Conservation (phyloP, 169 alveolate genomes). For the Cryptosporidium canis region DNA sequence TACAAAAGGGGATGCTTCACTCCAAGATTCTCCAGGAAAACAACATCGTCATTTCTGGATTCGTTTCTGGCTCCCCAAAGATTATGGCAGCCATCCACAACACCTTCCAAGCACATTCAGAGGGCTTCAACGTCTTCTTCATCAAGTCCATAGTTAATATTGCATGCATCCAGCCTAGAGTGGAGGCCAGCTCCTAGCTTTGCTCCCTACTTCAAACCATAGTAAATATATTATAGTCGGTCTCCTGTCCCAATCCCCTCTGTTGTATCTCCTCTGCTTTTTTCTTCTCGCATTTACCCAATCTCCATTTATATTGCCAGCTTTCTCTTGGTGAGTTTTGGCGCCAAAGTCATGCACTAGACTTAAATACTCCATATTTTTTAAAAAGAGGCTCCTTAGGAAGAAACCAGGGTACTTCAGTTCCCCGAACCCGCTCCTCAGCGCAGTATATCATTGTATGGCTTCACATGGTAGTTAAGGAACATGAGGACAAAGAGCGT, state of each 20-base stretch:
- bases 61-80: slow-evolving; percentile 32
- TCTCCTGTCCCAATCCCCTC: background rate
- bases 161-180: background rate
- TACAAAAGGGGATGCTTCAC: slow-evolving; percentile 38
- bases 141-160: slow-evolving; percentile 15
- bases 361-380: background rate
- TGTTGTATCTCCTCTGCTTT: background rate
- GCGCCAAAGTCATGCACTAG: slow-evolving; percentile 11
- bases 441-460: background rate
- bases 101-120: slow-evolving; percentile 7
- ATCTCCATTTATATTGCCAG: background rate
- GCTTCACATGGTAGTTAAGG: background rate
- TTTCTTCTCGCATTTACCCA: background rate
- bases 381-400: background rate
- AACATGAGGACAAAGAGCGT: slow-evolving; percentile 37
- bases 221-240: background rate
- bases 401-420: background rate
- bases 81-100: slow-evolving; percentile 54
- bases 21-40: slow-evolving; percentile 23
- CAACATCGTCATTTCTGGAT: slow-evolving; percentile 40
- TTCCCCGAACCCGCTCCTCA: background rate
- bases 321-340: background rate
- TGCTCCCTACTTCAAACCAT: background rate
- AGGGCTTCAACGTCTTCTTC: background rate
- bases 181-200: background rate